Conservation (phyloP, 192 early-diverging fungal species). For the Podila horticola region DNA sequence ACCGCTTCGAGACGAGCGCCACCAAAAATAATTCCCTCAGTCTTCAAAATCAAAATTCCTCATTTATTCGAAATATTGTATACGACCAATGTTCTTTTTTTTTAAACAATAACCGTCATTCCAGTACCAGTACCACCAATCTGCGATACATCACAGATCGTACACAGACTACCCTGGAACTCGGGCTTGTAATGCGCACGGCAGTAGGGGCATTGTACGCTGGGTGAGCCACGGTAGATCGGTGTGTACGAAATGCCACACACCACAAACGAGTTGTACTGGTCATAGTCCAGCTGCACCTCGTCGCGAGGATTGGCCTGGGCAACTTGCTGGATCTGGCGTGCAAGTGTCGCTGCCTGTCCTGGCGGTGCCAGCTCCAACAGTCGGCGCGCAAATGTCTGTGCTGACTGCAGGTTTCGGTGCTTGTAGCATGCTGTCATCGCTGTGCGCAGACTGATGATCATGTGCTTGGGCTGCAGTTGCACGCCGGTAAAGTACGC, state of each 20-base stretch:
- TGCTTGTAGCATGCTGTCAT: slow-evolving; percentile 86
- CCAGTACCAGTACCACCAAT: slow-evolving; percentile 84
- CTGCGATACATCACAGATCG: slow-evolving; percentile 86
- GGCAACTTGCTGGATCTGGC: slow-evolving; percentile 78
- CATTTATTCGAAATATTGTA: no score
- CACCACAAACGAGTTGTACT: slow-evolving; percentile 93
- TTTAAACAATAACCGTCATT: slow-evolving; percentile 58
- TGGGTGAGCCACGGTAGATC: slow-evolving; percentile 89
- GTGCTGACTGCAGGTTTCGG: slow-evolving; percentile 86
- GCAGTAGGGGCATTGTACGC: slow-evolving; percentile 89
- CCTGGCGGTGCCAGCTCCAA: slow-evolving; percentile 89
- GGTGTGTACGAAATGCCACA: slow-evolving; percentile 89
- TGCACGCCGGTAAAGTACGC: slow-evolving; percentile 97
- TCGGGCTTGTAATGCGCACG: slow-evolving; percentile 88
- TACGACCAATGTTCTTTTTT: no score
- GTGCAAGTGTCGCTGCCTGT: slow-evolving; percentile 81
- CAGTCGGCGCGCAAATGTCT: slow-evolving; percentile 89
- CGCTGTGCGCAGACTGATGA: slow-evolving; percentile 87
- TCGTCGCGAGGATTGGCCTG: slow-evolving; percentile 86
- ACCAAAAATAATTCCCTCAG: no score
- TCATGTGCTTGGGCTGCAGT: slow-evolving; percentile 89
- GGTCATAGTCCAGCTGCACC: slow-evolving; percentile 90
- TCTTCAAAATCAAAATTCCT: no score
- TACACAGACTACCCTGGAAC: slow-evolving; percentile 80
- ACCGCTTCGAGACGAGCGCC: no score